A percentile compares a stretch with the other conserved stretches of the same genome.
Evolutionary conservation across 331 rosid genomes (phyloP).

Genomic region (Acacia pycnantha): DNA sequence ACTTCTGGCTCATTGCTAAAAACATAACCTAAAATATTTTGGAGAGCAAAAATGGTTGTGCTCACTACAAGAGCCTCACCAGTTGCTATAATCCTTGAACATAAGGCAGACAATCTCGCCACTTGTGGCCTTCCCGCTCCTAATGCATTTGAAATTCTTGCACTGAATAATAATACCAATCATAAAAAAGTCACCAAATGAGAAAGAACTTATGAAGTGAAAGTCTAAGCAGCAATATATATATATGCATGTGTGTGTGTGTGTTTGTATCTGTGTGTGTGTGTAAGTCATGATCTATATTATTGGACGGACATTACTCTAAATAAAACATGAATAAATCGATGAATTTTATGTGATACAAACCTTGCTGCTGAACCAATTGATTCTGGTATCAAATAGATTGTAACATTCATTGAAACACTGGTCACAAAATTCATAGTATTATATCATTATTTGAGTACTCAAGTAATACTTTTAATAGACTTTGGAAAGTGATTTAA

Average conservation of each 20-base stretch:
- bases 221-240: too few species aligned
- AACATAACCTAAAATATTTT: neutral
- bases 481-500: neutral
- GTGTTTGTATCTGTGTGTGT: too few species aligned
- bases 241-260: too few species aligned
- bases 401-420: neutral
- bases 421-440: neutral
- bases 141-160: neutral
- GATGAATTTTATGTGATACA: neutral
- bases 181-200: too few species aligned
- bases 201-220: too few species aligned
- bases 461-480: too few species aligned
- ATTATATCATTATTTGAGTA: too few species aligned
- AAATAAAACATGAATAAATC: too few species aligned
- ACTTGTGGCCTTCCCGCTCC: neutral
- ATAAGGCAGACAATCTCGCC: neutral
- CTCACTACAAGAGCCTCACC: neutral
- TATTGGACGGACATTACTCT: too few species aligned
- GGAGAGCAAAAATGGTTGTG: neutral
- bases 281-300: too few species aligned
- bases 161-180: neutral
- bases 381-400: neutral
- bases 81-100: neutral
- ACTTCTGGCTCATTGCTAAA: conserved; percentile 48
- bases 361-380: neutral